Evolutionary conservation across 169 alveolate genomes (phyloP).

Genomic region (Cryptosporidium bovis): DNA sequence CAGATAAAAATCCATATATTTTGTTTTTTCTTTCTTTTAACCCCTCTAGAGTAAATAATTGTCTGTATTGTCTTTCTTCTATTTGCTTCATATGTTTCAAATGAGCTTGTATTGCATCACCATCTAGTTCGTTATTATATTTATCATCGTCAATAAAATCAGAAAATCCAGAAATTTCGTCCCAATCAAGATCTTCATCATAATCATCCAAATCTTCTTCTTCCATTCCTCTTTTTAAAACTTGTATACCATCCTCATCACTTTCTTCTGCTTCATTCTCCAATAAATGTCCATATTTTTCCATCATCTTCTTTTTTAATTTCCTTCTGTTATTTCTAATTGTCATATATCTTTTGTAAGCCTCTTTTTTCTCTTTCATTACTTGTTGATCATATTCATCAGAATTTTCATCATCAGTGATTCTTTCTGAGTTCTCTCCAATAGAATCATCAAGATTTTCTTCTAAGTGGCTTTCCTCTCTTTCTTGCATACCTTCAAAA

Average conservation of each 20-base stretch:
- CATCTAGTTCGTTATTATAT: conserved; percentile 34
- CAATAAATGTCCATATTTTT: conserved; percentile 44
- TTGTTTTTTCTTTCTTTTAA: conserved; percentile 64
- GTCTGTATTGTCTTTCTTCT: conserved; percentile 67
- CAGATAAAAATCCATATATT: conserved; percentile 5
- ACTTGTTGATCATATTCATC: not conserved
- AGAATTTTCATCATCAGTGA: no score
- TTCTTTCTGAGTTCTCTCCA: not conserved
- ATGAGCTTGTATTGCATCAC: conserved; percentile 73
- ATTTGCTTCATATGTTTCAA: conserved; percentile 49
- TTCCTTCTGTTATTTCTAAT: conserved; percentile 38
- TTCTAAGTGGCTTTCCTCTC: not conserved
- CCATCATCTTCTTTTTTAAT: conserved; percentile 32
- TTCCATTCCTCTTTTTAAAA: conserved; percentile 13
- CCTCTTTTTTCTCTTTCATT: not conserved
- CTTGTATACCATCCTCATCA: conserved; percentile 29
- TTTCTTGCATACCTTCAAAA: not conserved
- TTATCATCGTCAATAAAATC: conserved; percentile 56
- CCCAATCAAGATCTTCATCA: conserved; percentile 67
- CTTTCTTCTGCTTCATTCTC: conserved; percentile 75
- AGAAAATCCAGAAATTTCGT: conserved; percentile 57
- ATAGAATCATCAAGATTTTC: not conserved
- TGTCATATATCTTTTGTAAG: conserved; percentile 4
- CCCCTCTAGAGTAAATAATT: conserved; percentile 56
- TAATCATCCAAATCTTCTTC: conserved; percentile 24